Conservation (phyloP, 345 rosid genomes). For the Schrenkiella parvula region DNA sequence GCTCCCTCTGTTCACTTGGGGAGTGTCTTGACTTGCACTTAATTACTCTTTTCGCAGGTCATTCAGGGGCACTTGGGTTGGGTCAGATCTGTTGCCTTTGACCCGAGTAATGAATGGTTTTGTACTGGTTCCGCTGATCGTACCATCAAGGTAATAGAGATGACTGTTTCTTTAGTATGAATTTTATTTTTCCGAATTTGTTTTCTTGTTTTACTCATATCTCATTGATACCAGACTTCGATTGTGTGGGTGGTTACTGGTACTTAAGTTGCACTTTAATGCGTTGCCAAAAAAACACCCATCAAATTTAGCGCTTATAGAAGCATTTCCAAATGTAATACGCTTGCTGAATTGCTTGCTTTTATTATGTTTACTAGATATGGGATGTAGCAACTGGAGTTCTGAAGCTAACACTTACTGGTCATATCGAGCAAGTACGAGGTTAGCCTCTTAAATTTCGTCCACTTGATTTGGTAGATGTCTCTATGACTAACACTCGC, state of each 20-base stretch:
- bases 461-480: not conserved
- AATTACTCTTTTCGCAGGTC: constrained; percentile 32
- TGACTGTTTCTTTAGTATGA: not conserved
- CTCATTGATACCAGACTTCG: not conserved
- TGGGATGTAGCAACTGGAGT: constrained; percentile 96
- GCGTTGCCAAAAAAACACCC: not conserved
- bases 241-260: not conserved
- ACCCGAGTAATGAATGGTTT: constrained; percentile 97
- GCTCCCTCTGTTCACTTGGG: not conserved
- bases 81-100: constrained; percentile 96
- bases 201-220: not conserved
- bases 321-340: not conserved
- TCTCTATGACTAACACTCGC: not conserved
- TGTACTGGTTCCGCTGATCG: constrained; percentile 99
- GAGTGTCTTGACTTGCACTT: constrained; percentile 9
- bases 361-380: constrained; percentile 45
- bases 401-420: constrained; percentile 89
- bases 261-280: not conserved
- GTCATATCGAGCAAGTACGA: constrained; percentile 95
- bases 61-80: constrained; percentile 98
- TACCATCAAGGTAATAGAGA: constrained; percentile 70
- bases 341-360: not conserved
- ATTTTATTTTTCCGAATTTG: not conserved
- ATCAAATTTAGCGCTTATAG: not conserved
- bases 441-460: constrained; percentile 44